A percentile compares a stretch with the other conserved stretches of the same genome.
phyloP scores from a whole-genome alignment of 768 basidiomycete species.

The Leccinum obscurum region DNA sequence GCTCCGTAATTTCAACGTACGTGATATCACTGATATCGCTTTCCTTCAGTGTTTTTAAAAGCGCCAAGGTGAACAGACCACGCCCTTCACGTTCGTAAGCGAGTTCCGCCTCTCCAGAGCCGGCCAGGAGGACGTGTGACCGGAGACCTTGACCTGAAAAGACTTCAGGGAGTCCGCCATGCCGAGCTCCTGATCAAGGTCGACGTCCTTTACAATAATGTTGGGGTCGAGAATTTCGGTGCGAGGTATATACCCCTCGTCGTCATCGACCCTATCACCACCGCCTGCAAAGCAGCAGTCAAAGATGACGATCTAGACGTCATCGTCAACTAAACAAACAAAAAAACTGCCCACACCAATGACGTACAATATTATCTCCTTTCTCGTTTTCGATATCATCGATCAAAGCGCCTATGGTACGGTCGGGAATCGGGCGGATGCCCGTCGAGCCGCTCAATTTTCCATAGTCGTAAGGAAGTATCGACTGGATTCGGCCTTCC shows the following conservation, averaged over 20 bases:
- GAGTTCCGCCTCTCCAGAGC: constrained; percentile 38
- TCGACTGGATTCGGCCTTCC: constrained; percentile 26
- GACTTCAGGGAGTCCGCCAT: constrained; percentile 13
- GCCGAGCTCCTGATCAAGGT: constrained; percentile 26
- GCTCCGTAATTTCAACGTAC: constrained; percentile 22
- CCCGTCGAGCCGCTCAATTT: not conserved
- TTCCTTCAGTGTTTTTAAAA: constrained; percentile 17
- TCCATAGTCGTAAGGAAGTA: constrained; percentile 37
- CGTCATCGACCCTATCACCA: constrained; percentile 24
- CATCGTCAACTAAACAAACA: not conserved
- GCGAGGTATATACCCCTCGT: constrained; percentile 8
- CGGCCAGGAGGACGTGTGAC: constrained; percentile 45
- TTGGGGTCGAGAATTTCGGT: not conserved
- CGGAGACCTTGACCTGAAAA: constrained; percentile 30
- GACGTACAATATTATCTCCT: constrained; percentile 46
- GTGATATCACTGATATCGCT: constrained; percentile 16
- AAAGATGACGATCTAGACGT: constrained; percentile 41
- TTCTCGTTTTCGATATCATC: constrained; percentile 36
- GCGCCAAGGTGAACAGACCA: constrained; percentile 28
- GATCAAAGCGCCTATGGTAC: constrained; percentile 39
- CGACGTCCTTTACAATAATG: not conserved
- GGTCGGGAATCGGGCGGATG: constrained; percentile 42
- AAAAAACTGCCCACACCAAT: not conserved
- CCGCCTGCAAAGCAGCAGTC: constrained; percentile 48
- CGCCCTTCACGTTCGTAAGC: constrained; percentile 27